Percentiles rank a stretch among this genome's conserved stretches.
Conservation (phyloP, 2,329 filamentous ascomycete genomes). For the Colletotrichum sp. region DNA sequence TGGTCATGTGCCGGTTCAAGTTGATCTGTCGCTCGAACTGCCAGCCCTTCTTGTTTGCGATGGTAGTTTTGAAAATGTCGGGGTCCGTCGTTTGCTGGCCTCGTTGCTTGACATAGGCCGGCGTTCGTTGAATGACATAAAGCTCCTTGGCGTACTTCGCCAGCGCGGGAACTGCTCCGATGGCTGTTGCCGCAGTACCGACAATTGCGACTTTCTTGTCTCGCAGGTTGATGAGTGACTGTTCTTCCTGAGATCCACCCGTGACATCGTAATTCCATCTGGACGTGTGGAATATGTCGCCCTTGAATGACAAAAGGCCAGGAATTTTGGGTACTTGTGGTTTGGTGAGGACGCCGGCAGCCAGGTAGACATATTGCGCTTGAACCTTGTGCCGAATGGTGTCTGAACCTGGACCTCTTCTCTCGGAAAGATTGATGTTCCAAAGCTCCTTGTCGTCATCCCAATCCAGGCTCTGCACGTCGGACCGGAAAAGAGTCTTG, state of each 20-base stretch:
- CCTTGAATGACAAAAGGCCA: conserved; percentile 44
- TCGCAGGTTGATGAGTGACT: conserved; percentile 47
- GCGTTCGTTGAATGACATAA: conserved; percentile 61
- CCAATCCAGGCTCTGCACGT: conserved; percentile 47
- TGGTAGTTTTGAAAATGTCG: conserved; percentile 38
- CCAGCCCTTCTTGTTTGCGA: conserved; percentile 51
- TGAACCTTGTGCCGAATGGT: conserved; percentile 35
- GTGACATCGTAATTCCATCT: conserved; percentile 49
- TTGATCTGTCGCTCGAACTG: conserved; percentile 46
- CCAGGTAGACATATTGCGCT: conserved; percentile 38
- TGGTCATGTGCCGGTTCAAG: conserved; percentile 42
- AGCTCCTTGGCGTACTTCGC: conserved; percentile 52
- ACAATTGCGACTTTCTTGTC: conserved; percentile 52
- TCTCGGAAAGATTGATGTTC: conserved; percentile 20
- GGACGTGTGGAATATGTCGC: conserved; percentile 48
- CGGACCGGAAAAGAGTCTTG: conserved; percentile 44
- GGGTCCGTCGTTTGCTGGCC: conserved; percentile 44
- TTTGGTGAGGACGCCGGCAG: conserved; percentile 32
- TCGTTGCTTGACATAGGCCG: conserved; percentile 43
- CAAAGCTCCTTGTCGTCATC: conserved; percentile 37
- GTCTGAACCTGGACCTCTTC: conserved; percentile 17
- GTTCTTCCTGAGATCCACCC: conserved; percentile 43
- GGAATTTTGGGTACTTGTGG: conserved; percentile 46
- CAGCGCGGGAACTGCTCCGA: conserved; percentile 50
- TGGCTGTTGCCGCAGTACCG: conserved; percentile 54